phyloP scores from a whole-genome alignment of 352 stramenopile genomes.

The Phytophthora lateralis region DNA sequence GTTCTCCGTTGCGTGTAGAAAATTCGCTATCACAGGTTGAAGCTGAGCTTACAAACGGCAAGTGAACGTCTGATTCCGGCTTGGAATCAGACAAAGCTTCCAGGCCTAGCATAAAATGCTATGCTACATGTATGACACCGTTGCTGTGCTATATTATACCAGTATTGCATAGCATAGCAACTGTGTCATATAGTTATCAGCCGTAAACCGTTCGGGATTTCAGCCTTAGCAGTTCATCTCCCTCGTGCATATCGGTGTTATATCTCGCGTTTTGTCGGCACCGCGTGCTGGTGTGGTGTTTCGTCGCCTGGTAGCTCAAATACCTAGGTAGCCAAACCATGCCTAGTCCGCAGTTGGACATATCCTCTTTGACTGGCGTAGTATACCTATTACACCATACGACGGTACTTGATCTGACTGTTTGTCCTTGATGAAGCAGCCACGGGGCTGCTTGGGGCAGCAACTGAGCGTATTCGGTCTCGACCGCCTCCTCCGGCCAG shows the following conservation, averaged over 20 bases:
- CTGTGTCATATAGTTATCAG: not conserved
- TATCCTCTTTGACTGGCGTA: no score
- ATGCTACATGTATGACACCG: no score
- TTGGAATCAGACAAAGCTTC: not conserved
- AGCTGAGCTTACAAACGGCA: not conserved
- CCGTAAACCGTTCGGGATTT: not conserved
- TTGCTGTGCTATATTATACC: no score
- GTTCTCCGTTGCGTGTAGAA: slow-evolving; percentile 16
- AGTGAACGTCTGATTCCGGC: slow-evolving; percentile 12
- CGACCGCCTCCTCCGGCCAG: slow-evolving; percentile 17
- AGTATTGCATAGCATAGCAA: no score
- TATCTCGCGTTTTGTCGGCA: not conserved
- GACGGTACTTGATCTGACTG: slow-evolving; percentile 14
- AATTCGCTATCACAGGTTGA: slow-evolving; percentile 4
- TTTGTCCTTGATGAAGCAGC: slow-evolving; percentile 1
- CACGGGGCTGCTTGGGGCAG: slow-evolving; percentile 16
- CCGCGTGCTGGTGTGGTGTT: no score
- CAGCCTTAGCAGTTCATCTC: not conserved
- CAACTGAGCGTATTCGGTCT: slow-evolving; percentile 21
- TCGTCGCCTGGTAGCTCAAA: no score
- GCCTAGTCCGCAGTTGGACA: no score
- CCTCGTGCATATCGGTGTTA: not conserved
- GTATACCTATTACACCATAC: no score
- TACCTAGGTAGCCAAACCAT: no score
- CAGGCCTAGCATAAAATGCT: no score